These are phyloP conservation scores for Calonectria naviculata DNA, from an alignment of 2,329 filamentous ascomycete genomes.

Conservation along the genomic window DNA sequence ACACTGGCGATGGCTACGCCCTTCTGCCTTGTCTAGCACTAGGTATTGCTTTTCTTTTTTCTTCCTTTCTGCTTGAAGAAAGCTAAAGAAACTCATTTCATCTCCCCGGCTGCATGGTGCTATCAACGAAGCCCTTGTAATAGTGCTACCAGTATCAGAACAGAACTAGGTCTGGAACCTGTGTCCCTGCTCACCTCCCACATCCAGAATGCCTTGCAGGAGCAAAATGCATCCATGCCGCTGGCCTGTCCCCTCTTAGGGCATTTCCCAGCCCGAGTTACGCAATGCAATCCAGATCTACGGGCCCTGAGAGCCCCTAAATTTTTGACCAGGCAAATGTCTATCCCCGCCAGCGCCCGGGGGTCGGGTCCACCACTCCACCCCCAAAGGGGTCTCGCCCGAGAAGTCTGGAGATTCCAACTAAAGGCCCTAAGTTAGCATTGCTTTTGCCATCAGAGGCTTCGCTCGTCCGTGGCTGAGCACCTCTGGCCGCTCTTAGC, in stretches of 20 bases:
- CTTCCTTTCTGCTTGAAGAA: background rate
- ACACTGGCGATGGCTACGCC: background rate
- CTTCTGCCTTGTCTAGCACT: background rate
- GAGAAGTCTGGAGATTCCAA: background rate
- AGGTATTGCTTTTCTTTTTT: background rate
- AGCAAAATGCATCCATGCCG: background rate
- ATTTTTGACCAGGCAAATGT: background rate
- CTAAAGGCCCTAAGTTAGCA: background rate
- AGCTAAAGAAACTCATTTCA: background rate
- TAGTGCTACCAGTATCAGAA: background rate
- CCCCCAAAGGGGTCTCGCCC: background rate
- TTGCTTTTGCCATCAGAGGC: background rate
- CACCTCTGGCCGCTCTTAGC: background rate
- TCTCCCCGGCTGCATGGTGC: background rate
- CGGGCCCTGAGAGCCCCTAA: conserved; percentile 1
- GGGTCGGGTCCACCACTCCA: conserved; percentile 8
- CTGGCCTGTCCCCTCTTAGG: background rate
- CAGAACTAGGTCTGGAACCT: background rate
- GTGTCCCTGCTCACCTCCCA: background rate
- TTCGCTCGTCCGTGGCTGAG: background rate
- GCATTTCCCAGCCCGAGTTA: background rate
- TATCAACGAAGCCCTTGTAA: background rate
- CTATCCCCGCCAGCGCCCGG: background rate
- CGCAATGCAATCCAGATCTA: conserved; percentile 23
- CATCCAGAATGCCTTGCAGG: conserved; percentile 13